Evolutionary conservation across 2,329 filamentous ascomycete genomes (phyloP), one percentile per base, ranked within the genome.

Genomic region (Trichophyton benhamiae): DNA sequence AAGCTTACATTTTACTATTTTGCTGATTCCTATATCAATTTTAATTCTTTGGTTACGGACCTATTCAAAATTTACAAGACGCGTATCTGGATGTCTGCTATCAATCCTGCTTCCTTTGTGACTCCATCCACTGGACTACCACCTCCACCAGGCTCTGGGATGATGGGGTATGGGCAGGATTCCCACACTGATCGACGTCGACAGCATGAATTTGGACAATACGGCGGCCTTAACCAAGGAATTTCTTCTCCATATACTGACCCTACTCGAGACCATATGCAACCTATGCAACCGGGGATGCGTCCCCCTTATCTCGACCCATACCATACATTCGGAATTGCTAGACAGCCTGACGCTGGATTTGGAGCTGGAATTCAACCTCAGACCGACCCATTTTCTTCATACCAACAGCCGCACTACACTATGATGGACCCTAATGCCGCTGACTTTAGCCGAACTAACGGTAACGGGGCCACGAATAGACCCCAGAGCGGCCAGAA

Each of bases 31-130:
- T 99, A 99, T 73, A 96, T 99, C 79, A 97, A 97, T 77, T 99
- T 99, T 81, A 99, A 99, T 73, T 89, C 90, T 1, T 83, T 99
- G 15, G 94, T 99, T 60, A 96, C 91, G 0, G 94, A 99, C 72
- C 81, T 99, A 11, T 99, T 97, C 82, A 97, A 97, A 76, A 92
- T 97, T 65, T 99, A 97, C 81, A 99, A 99, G 79, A 96, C 92
- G 22, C 85, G 95, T 68, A 99, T 99, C 69, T 99, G 94, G 94
- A 96, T 99, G 89, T 97, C 92, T 3, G 94, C 94, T 3, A 95
- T 99, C 74, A 99, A 99, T 72, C 94, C 94, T 6, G 94, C 92
- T 3, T 96, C 92, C 0, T 96, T 97, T 73, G 88, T 88, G 25
- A 91, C 86, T 65, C 87, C 88, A 17, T 85, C 84, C 2, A 79